Evolutionary conservation across 225 moss, liverwort and hornwort species (phyloP).

Genomic region (Antitrichia curtipendula): DNA sequence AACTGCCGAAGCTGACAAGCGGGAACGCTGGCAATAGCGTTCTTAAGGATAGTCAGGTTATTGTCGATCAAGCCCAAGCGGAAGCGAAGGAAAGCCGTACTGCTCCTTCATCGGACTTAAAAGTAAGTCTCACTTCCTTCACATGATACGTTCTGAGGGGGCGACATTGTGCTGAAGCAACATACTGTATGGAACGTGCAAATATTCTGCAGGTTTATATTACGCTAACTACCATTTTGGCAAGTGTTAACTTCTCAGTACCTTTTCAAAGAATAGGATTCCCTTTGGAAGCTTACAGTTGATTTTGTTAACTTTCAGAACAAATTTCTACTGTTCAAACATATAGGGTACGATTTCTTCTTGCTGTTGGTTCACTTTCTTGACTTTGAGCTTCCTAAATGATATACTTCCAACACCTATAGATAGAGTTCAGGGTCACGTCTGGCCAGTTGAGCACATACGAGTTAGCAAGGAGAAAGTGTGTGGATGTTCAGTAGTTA

Average conservation of each 20-base stretch:
- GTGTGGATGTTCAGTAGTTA: not conserved
- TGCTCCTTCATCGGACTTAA: slow-evolving; percentile 12
- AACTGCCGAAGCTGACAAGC: not conserved
- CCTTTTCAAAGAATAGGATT: not conserved
- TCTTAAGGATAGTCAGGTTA: not conserved
- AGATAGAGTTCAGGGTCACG: not conserved
- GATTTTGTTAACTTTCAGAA: not conserved
- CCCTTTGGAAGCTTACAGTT: not conserved
- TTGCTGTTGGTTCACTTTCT: not conserved
- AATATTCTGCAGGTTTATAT: not conserved
- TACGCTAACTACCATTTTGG: not conserved
- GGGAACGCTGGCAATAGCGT: slow-evolving; percentile 4
- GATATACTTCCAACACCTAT: not conserved
- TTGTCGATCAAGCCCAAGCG: not conserved
- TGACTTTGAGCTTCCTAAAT: not conserved
- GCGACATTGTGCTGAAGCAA: not conserved
- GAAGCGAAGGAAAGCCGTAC: slow-evolving; percentile 37
- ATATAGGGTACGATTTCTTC: not conserved
- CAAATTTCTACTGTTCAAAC: not conserved
- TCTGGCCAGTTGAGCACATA: not conserved
- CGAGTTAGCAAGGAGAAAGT: not conserved
- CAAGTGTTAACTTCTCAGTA: not conserved
- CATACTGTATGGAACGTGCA: not conserved
- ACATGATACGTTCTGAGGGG: not conserved
- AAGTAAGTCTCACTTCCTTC: not conserved